Evolutionary conservation across 164 flowering plant genomes (phyloP), one percentile per base, ranked within the genome.

Genomic region (Sedum album): DNA sequence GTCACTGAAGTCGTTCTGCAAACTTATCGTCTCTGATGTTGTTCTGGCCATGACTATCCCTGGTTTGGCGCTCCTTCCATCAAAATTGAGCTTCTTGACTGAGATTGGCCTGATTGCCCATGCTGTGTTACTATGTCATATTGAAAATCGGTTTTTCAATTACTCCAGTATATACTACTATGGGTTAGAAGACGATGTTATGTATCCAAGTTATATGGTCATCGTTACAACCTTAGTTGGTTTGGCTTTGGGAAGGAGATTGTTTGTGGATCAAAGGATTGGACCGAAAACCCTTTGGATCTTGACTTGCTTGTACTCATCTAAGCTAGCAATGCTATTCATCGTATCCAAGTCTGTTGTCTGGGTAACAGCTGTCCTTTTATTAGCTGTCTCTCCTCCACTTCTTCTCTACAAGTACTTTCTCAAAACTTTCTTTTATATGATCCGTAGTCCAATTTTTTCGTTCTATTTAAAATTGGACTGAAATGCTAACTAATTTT

Each of bases 201-300:
- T 94, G 87, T 94, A 94, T 72, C 99, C 99, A 0, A 94, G 97
- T 77, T 94, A 94, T 76, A 87, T 94, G 99, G 93, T 94, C 68
- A 83, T 91, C 25, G 49, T 79, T 72, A 91, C 99, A 42, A 89
- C 96, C 42, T 75, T 84, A 69, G 73, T 84, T 61, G 99, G 99
- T 10, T 71, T 94, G 79, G 95, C 92, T 70, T 53, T 94, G 77
- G 86, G 83, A 67, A 87, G 95, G 82, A 86, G 88, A 75, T 86
- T 94, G 49, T 78, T 78, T 69, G 88, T 78, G 44, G 99, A 94
- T 77, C 79, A 81, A 33, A 80, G 90, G 67, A 86, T 94, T 76
- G 95, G 97, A 49, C 77, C 83, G 33, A 91, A 86, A 75, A 84
- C 93, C 46, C 88, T 80, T 67, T 94, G 99, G 99, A 67, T 90